Evolutionary conservation across 2,329 filamentous ascomycete species (phyloP).

Genomic region (Sclerotinia sclerotiorum): DNA sequence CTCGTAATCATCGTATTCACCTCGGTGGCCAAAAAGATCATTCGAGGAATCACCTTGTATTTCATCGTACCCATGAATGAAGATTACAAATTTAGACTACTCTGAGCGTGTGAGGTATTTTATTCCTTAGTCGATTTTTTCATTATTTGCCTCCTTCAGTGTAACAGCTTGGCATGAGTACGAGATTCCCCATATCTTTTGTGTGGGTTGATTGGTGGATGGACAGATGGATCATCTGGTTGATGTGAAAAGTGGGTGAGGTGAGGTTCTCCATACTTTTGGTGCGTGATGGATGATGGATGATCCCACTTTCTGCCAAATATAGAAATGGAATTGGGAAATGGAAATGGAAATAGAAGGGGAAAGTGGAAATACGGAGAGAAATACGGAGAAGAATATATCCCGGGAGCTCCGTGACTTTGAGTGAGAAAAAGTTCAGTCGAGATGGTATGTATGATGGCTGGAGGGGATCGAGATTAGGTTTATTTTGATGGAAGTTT

Average conservation of each 20-base stretch:
- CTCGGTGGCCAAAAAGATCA: not conserved
- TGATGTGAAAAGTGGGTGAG: not conserved
- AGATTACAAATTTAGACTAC: not conserved
- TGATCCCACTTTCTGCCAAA: not conserved
- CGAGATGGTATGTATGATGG: not conserved
- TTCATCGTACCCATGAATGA: not conserved
- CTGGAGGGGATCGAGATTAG: not conserved
- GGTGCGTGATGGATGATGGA: not conserved
- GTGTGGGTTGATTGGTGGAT: not conserved
- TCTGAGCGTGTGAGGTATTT: too few species aligned
- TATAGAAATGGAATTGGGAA: not conserved
- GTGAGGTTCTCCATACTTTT: too few species aligned
- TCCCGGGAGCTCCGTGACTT: too few species aligned
- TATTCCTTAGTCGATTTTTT: not conserved
- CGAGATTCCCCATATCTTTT: not conserved
- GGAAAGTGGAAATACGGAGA: too few species aligned
- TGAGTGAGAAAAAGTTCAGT: not conserved
- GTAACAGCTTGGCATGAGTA: not conserved
- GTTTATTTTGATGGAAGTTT: not conserved
- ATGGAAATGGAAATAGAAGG: not conserved
- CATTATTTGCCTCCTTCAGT: constrained; percentile 2
- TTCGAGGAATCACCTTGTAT: not conserved
- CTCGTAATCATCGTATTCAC: not conserved
- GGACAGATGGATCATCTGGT: not conserved
- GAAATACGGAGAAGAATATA: not conserved